Conservation (phyloP, 2,329 filamentous ascomycete species). For the Diaporthe capsici region DNA sequence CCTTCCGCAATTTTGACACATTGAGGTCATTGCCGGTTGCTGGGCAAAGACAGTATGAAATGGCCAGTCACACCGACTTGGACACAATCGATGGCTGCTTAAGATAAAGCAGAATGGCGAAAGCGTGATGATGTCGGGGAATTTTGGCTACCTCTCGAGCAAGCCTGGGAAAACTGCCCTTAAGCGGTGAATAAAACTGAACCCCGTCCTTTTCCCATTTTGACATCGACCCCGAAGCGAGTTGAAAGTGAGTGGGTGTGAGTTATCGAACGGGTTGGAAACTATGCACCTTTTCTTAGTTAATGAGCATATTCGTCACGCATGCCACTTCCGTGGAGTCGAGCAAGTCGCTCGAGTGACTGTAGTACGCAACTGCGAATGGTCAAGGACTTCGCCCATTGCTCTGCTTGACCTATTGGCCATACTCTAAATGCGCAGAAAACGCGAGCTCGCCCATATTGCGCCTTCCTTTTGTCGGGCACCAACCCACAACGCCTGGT, state of each 20-base stretch:
- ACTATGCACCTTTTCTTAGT: not conserved
- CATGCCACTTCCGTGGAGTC: not conserved
- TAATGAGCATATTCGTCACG: not conserved
- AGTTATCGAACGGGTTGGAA: not conserved
- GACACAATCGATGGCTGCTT: no score
- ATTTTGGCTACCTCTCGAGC: not conserved
- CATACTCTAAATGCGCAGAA: not conserved
- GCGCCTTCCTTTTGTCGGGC: not conserved
- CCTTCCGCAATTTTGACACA: not conserved
- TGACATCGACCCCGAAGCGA: not conserved
- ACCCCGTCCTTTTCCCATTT: not conserved
- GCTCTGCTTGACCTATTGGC: not conserved
- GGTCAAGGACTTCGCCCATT: not conserved
- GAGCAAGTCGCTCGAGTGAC: not conserved
- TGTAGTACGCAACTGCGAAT: not conserved
- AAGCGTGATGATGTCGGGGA: no score
- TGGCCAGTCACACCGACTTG: no score
- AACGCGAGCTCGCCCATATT: not conserved
- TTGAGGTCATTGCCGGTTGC: not conserved
- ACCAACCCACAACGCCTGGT: not conserved
- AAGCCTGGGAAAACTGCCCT: not conserved
- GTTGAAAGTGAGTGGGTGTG: no score
- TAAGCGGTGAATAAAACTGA: no score
- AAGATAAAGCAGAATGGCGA: not conserved
- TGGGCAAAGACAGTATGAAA: not conserved